Evolutionary conservation across 2,329 filamentous ascomycete species (phyloP).

Genomic region (Pseudogymnoascus sp.): DNA sequence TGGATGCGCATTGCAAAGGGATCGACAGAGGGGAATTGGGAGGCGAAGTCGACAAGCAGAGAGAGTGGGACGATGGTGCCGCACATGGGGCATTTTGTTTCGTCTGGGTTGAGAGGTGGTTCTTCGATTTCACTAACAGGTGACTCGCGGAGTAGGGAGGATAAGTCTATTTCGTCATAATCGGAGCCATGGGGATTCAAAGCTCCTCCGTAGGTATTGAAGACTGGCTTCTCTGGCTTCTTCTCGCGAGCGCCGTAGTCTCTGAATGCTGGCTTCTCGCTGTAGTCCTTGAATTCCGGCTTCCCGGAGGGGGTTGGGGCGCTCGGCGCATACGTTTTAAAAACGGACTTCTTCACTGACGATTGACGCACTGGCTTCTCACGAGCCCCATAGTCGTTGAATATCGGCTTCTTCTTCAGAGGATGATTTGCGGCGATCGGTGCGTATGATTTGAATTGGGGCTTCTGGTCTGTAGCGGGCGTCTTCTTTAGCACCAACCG

Average conservation of each 20-base stretch:
- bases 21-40: not conserved
- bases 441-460: not conserved
- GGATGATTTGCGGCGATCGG: not conserved
- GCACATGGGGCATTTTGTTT: constrained; percentile 3
- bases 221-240: not conserved
- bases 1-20: not conserved
- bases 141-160: not conserved
- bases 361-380: not conserved
- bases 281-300: not conserved
- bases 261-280: not conserved
- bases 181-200: not conserved
- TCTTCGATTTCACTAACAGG: not conserved
- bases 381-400: not conserved
- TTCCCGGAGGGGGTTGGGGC: not conserved
- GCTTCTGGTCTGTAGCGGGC: not conserved
- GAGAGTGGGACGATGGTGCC: not conserved
- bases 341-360: not conserved
- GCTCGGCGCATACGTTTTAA: not conserved
- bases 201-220: not conserved
- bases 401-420: not conserved
- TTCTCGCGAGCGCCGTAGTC: not conserved
- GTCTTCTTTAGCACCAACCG: not conserved
- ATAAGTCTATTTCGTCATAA: not conserved
- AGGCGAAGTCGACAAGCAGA: not conserved
- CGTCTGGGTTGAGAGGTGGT: not conserved